Evolutionary conservation across 768 basidiomycete species (phyloP).

Genomic region (Psilocybe subaeruginosa): DNA sequence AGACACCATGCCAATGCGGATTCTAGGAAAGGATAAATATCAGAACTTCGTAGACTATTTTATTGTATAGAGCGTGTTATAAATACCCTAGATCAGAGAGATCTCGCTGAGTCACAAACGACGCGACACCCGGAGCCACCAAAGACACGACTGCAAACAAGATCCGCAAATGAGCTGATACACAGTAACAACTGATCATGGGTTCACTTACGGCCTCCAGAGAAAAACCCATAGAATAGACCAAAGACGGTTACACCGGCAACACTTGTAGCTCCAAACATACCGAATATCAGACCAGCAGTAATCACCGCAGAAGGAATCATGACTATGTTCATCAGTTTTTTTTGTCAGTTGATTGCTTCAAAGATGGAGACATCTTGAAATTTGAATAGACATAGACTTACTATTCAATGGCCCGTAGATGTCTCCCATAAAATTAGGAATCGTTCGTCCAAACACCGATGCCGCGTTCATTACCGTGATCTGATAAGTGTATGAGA

Average conservation of each 20-base stretch:
- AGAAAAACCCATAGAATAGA: slow-evolving; percentile 57
- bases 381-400: slow-evolving; percentile 9
- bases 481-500: slow-evolving; percentile 34
- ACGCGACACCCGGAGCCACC: slow-evolving; percentile 46
- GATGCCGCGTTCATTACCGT: slow-evolving; percentile 56
- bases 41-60: not conserved
- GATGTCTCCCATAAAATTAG: slow-evolving; percentile 54
- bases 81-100: slow-evolving; percentile 49
- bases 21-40: slow-evolving; percentile 26
- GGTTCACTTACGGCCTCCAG: slow-evolving; percentile 26
- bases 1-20: slow-evolving; percentile 49
- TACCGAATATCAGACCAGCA: slow-evolving; percentile 49
- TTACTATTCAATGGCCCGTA: slow-evolving; percentile 54
- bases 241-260: slow-evolving; percentile 47
- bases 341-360: not conserved
- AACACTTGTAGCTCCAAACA: slow-evolving; percentile 48
- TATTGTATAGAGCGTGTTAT: not conserved
- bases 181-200: not conserved
- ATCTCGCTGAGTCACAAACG: slow-evolving; percentile 40
- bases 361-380: not conserved
- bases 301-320: slow-evolving; percentile 43
- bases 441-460: slow-evolving; percentile 61
- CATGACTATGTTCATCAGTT: slow-evolving; percentile 34
- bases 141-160: not conserved
- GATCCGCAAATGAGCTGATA: not conserved